phyloP scores from a whole-genome alignment of 305 asterid species.

The Petunia hybrid region DNA sequence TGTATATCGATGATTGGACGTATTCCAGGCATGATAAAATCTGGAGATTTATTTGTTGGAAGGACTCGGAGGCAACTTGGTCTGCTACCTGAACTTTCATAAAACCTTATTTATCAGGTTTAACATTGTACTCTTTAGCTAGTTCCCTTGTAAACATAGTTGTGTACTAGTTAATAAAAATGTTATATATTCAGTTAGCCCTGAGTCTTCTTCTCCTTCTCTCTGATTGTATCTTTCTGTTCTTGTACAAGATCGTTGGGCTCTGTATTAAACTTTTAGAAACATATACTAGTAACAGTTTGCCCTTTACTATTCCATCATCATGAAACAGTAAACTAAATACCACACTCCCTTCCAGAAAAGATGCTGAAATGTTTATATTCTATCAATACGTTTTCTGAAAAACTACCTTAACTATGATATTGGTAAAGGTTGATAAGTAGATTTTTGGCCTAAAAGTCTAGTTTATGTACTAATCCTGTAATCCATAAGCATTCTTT shows the following conservation, averaged over 20 bases:
- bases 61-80: constrained; percentile 63
- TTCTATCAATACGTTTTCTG: neutral
- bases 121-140: neutral
- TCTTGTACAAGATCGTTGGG: constrained; percentile 1
- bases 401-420: neutral
- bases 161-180: neutral
- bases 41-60: constrained; percentile 75
- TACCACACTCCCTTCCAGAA: no score
- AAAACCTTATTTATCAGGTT: constrained; percentile 29
- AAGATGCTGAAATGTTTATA: neutral
- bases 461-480: no score
- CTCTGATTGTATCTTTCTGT: neutral
- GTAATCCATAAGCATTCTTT: no score
- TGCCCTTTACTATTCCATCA: neutral
- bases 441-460: neutral
- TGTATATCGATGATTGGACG: constrained; percentile 64
- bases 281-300: neutral
- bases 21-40: constrained; percentile 72
- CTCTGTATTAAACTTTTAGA: neutral
- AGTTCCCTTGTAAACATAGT: neutral
- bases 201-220: constrained; percentile 3
- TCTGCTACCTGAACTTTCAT: constrained; percentile 43
- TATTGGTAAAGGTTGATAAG: neutral
- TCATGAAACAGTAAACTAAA: no score
- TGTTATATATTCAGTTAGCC: neutral